phyloP scores from a whole-genome alignment of 805 yeast species.

The Priceomyces haplophilus region DNA sequence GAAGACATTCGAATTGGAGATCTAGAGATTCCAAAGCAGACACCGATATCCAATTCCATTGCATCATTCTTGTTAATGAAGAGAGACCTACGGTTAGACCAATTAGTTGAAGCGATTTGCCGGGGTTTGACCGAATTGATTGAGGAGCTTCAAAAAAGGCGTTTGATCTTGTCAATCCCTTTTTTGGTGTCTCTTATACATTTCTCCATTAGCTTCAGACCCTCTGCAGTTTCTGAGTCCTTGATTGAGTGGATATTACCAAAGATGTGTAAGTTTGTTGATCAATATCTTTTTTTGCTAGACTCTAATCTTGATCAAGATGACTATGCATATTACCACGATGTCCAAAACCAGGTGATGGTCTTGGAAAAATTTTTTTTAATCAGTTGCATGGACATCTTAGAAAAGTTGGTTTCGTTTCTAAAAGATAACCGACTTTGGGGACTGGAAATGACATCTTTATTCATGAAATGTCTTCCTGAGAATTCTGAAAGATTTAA shows the following conservation, averaged over 20 bases:
- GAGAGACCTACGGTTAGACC: conserved; percentile 49
- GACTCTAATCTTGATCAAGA: conserved; percentile 27
- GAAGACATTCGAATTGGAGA: conserved; percentile 15
- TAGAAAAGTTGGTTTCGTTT: conserved; percentile 44
- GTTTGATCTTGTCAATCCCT: conserved; percentile 48
- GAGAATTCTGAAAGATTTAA: conserved; percentile 44
- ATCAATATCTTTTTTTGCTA: conserved; percentile 22
- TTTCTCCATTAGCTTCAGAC: conserved; percentile 54
- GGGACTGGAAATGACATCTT: conserved; percentile 10
- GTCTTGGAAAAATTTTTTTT: conserved; percentile 49
- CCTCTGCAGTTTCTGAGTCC: conserved; percentile 51
- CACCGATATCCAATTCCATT: conserved; percentile 35
- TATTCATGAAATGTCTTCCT: conserved; percentile 40
- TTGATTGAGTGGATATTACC: conserved; percentile 22
- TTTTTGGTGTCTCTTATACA: conserved; percentile 57
- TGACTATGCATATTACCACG: conserved; percentile 25
- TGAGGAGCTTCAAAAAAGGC: conserved; percentile 24
- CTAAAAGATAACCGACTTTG: conserved; percentile 7
- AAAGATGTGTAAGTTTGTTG: conserved; percentile 16
- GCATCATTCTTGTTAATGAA: conserved; percentile 41
- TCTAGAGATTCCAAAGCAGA: conserved; percentile 21
- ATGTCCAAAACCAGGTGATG: conserved; percentile 29
- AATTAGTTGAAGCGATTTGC: conserved; percentile 42
- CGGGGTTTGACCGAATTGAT: conserved; percentile 21
- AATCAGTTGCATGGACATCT: conserved; percentile 51